phyloP scores from a whole-genome alignment of 169 alveolate genomes.

The Plasmodium inui region DNA sequence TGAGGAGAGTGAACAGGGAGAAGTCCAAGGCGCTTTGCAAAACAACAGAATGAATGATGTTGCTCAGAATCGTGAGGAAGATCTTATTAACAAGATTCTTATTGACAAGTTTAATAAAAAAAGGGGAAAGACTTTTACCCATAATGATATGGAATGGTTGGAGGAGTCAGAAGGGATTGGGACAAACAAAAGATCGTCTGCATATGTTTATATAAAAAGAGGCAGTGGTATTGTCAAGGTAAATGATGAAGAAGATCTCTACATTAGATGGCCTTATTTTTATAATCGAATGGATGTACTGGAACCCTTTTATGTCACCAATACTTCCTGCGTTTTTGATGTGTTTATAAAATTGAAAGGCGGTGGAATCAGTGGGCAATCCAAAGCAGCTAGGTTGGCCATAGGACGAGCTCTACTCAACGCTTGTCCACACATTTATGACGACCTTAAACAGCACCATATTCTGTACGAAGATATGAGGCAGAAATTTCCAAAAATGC shows the following conservation, averaged over 20 bases:
- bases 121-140: slow-evolving; percentile 79
- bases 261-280: slow-evolving; percentile 88
- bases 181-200: slow-evolving; percentile 87
- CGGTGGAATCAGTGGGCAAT: slow-evolving; percentile 90
- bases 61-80: background rate
- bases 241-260: slow-evolving; percentile 87
- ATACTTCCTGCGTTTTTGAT: slow-evolving; percentile 87
- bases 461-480: slow-evolving; percentile 87
- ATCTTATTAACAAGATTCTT: slow-evolving; percentile 16
- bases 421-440: slow-evolving; percentile 83
- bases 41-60: slow-evolving; percentile 1
- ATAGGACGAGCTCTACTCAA: slow-evolving; percentile 88
- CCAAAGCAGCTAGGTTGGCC: slow-evolving; percentile 88
- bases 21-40: background rate
- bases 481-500: slow-evolving; percentile 91
- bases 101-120: slow-evolving; percentile 52
- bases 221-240: slow-evolving; percentile 87
- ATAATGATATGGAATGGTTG: slow-evolving; percentile 84
- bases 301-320: slow-evolving; percentile 87
- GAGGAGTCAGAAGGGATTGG: slow-evolving; percentile 87
- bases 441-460: slow-evolving; percentile 80
- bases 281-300: slow-evolving; percentile 89
- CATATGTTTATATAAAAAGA: slow-evolving; percentile 83
- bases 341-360: slow-evolving; percentile 85
- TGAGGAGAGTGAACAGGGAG: slow-evolving; percentile 4